Evolutionary conservation across 495 filamentous ascomycete genomes (phyloP), one percentile per base, ranked within the genome.

Genomic region (Lasiosphaeria hispida): DNA sequence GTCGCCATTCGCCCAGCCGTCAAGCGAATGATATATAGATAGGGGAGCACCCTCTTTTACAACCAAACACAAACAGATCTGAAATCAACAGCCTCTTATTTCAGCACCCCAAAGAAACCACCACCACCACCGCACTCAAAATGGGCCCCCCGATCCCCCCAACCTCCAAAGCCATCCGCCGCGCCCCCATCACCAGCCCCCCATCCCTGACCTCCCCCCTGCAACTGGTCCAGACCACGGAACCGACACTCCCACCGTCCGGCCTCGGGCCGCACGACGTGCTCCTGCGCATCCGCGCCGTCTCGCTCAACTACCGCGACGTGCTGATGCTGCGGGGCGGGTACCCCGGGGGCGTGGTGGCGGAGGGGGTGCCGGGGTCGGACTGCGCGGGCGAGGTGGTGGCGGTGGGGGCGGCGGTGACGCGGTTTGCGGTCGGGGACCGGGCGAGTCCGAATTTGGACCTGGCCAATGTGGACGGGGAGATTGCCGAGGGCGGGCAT

Each of bases 221-320:
- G 14, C 17, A n/a, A 2, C 35, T 53, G 17, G 18, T 23, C 4
- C 17, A 6, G 4, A 53, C 50, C 10, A 53, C 36, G 36, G 50
- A 53, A 42, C 36, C 6, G 4, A 53, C 50, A 35, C 50, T 53
- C 19, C 50, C 50, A 14, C 2, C 38, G 3, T 17, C 17, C 10
- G 49, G 49, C 11, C 51, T 60, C 4, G 34, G 11, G 3, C 35
- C 58, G 38, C 50, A 42, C 38, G 76, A 85, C 52, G 80, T 85
- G 1, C 64, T 85, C 34, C 75, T 85, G n/a, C 72, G 78, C 56
- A 76, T 84, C 43, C 61, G 64, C 33, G 67, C 78, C 19, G 78
- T 83, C 0, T 76, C 79, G 13, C 72, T 85, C 14, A 85, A 85
- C 61, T 85, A 81, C 62, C 75, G 81, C 40, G 81, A 85, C 58